Conservation (phyloP, 1,284 basidiomycete species). For the Pseudozyma hubeiensis region DNA sequence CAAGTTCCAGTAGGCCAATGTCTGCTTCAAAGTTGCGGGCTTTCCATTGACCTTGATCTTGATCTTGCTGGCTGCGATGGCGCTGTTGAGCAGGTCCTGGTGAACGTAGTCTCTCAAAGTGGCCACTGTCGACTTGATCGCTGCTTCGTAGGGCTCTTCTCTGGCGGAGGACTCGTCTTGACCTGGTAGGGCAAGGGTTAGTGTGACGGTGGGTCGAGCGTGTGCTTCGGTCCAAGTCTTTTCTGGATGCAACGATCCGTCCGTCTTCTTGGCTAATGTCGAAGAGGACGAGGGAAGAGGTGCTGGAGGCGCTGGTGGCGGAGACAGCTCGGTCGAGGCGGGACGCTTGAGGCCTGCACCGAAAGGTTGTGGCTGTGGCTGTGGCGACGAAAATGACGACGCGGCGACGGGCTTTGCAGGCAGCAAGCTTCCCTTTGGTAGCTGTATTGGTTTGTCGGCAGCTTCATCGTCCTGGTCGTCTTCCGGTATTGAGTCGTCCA, state of each 20-base stretch:
- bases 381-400: constrained; percentile 2
- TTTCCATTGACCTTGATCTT: constrained; percentile 57
- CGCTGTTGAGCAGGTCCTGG: constrained; percentile 46
- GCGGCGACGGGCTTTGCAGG: constrained; percentile 25
- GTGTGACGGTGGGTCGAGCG: constrained; percentile 45
- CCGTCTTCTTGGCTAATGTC: constrained; percentile 31
- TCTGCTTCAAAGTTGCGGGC: constrained; percentile 63
- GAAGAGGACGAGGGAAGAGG: constrained; percentile 9
- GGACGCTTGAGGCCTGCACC: constrained; percentile 25
- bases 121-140: constrained; percentile 50
- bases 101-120: constrained; percentile 63
- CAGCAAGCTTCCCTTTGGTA: constrained; percentile 24
- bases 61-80: constrained; percentile 61
- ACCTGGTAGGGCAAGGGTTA: constrained; percentile 48
- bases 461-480: constrained; percentile 7
- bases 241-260: constrained; percentile 54
- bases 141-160: constrained; percentile 52
- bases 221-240: constrained; percentile 56
- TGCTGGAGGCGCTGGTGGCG: constrained; percentile 28
- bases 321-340: constrained; percentile 33
- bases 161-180: constrained; percentile 20
- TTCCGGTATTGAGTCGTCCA: constrained; percentile 9
- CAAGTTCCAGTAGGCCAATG: constrained; percentile 64
- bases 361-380: neutral
- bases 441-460: constrained; percentile 25